Evolutionary conservation across 2,329 filamentous ascomycete genomes (phyloP).

Genomic region (Diaporthe sp.): DNA sequence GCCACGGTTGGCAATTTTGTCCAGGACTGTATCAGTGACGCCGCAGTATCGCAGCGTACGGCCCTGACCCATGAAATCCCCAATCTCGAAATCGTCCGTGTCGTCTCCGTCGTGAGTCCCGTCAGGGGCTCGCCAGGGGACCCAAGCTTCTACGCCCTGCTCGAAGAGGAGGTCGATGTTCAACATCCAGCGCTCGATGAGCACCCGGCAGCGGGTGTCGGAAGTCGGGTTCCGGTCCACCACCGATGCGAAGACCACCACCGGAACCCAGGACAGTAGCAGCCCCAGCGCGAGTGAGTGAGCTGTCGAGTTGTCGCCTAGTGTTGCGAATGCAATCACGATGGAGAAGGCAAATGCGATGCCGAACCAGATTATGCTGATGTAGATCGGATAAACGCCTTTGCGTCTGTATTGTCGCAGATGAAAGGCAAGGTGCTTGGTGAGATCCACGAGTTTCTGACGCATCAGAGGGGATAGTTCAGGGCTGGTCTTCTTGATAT

Average conservation of each 20-base stretch:
- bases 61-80: neutral
- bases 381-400: neutral
- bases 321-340: neutral
- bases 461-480: neutral
- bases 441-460: neutral
- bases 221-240: constrained; percentile 4
- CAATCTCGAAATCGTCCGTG: neutral
- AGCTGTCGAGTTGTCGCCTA: neutral
- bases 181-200: constrained; percentile 10
- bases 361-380: constrained; percentile 11
- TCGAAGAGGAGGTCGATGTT: constrained; percentile 8
- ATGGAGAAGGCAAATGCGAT: constrained; percentile 5
- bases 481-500: neutral
- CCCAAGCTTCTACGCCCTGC: neutral
- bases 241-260: constrained; percentile 3
- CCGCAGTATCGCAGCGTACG: constrained; percentile 8
- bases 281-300: neutral
- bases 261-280: neutral
- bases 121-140: neutral
- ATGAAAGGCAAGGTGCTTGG: neutral
- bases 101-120: constrained; percentile 1
- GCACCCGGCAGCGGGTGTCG: neutral
- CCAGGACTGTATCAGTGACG: constrained; percentile 1
- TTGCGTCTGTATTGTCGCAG: neutral
- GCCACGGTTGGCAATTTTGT: neutral